phyloP scores from a whole-genome alignment of 1,284 basidiomycete genomes.

The Fomitopsis palustris region DNA sequence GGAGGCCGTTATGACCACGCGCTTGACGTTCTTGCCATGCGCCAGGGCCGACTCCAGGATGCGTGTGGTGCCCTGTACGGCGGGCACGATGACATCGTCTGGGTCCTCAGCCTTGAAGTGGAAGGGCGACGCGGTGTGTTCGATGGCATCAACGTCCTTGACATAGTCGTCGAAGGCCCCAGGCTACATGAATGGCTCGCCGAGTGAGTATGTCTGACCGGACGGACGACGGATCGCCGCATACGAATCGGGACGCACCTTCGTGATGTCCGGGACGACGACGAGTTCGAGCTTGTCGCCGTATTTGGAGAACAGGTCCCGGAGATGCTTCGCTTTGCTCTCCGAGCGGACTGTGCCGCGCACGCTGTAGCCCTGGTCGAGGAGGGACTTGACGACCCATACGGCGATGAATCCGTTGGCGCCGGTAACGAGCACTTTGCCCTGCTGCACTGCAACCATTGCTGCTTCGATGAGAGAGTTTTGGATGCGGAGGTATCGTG shows the following conservation, averaged over 20 bases:
- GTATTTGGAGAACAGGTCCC: slow-evolving; percentile 41
- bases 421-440: slow-evolving; percentile 36
- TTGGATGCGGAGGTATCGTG: no score
- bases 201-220: neutral
- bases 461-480: neutral
- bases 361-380: slow-evolving; percentile 46
- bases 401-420: slow-evolving; percentile 41
- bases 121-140: slow-evolving; percentile 45
- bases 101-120: slow-evolving; percentile 31
- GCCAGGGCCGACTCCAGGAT: slow-evolving; percentile 20
- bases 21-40: slow-evolving; percentile 9
- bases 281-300: slow-evolving; percentile 46
- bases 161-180: slow-evolving; percentile 41
- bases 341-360: slow-evolving; percentile 53
- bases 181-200: slow-evolving; percentile 13
- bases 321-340: slow-evolving; percentile 48
- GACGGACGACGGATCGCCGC: neutral
- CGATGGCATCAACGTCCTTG: slow-evolving; percentile 38
- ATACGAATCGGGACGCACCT: slow-evolving; percentile 30
- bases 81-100: slow-evolving; percentile 27
- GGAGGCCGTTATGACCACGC: slow-evolving; percentile 62
- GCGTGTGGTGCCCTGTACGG: slow-evolving; percentile 20
- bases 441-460: slow-evolving; percentile 28
- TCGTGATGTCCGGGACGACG: slow-evolving; percentile 53
- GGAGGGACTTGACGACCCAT: slow-evolving; percentile 36